Percentiles rank a stretch among this genome's conserved stretches.
Evolutionary conservation across 306 rosid genomes (phyloP).

Genomic region (Citrullus mucosospermus): DNA sequence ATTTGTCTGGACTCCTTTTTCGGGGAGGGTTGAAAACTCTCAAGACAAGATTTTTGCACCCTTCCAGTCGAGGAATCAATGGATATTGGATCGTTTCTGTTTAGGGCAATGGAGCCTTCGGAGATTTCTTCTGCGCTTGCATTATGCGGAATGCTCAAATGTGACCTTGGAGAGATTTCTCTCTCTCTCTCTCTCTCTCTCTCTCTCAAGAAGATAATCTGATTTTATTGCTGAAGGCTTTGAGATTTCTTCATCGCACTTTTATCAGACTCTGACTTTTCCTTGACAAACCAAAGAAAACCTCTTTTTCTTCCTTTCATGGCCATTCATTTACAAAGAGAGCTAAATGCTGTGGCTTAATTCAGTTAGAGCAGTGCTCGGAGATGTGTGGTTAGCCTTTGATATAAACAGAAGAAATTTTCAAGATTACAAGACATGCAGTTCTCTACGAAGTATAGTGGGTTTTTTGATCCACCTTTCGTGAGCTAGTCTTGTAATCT

Average conservation of each 20-base stretch:
- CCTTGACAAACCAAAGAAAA: not conserved
- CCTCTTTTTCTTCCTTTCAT: not conserved
- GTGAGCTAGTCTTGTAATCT: not conserved
- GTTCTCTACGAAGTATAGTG: not conserved
- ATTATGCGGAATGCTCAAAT: too few relatives aligned
- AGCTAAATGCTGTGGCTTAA: not conserved
- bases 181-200: too few relatives aligned
- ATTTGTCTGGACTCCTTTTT: too few relatives aligned
- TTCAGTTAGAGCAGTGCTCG: not conserved
- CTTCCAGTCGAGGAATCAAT: too few relatives aligned
- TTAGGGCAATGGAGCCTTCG: too few relatives aligned
- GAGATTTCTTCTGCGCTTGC: too few relatives aligned
- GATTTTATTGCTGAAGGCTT: too few relatives aligned
- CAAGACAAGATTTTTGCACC: too few relatives aligned
- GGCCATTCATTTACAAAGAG: not conserved
- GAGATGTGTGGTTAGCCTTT: not conserved
- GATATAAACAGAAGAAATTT: not conserved
- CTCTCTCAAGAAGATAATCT: too few relatives aligned
- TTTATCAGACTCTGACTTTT: not conserved
- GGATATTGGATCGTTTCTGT: too few relatives aligned
- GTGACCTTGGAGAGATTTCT: too few relatives aligned
- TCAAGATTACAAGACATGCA: not conserved
- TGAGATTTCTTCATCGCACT: not conserved
- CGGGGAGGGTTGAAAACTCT: too few relatives aligned
- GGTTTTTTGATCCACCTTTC: not conserved